Evolutionary conservation across 2,329 filamentous ascomycete species (phyloP).

Genomic region (Talaromyces funiculosus): DNA sequence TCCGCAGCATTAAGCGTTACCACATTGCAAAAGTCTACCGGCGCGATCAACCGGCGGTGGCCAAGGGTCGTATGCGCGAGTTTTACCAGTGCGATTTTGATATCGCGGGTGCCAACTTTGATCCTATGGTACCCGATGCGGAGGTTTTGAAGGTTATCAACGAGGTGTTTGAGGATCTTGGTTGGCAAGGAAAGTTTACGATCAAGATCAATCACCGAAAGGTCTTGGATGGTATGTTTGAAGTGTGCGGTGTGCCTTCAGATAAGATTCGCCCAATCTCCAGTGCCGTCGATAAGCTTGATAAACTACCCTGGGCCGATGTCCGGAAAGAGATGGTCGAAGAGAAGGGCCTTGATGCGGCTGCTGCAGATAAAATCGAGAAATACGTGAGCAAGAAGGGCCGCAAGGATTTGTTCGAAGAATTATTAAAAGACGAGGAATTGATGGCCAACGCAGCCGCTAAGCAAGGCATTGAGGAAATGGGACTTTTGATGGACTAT

Average conservation of each 20-base stretch:
- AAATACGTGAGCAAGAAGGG: slow-evolving; percentile 76
- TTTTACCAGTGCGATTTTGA: slow-evolving; percentile 98
- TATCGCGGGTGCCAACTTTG: slow-evolving; percentile 73
- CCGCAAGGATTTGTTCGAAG: slow-evolving; percentile 65
- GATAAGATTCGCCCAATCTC: slow-evolving; percentile 87
- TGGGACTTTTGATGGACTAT: slow-evolving; percentile 75
- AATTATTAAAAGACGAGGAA: slow-evolving; percentile 61
- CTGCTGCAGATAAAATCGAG: slow-evolving; percentile 80
- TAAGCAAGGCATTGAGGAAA: slow-evolving; percentile 73
- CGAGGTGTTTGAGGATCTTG: slow-evolving; percentile 78
- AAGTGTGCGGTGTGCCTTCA: slow-evolving; percentile 79
- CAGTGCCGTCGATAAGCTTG: slow-evolving; percentile 90
- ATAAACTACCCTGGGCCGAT: slow-evolving; percentile 85
- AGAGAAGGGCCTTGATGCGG: slow-evolving; percentile 73
- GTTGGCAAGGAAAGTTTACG: slow-evolving; percentile 67
- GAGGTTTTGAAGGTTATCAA: slow-evolving; percentile 79
- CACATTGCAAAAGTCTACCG: slow-evolving; percentile 92
- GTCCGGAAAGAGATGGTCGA: slow-evolving; percentile 90
- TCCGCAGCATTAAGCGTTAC: slow-evolving; percentile 85
- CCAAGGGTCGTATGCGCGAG: slow-evolving; percentile 87
- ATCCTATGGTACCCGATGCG: slow-evolving; percentile 86
- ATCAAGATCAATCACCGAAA: slow-evolving; percentile 96
- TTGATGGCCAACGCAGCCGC: slow-evolving; percentile 68
- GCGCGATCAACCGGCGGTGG: slow-evolving; percentile 76
- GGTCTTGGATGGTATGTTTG: slow-evolving; percentile 87